A percentile compares a stretch with the other conserved stretches of the same genome.
Conservation (phyloP, 306 rosid species). For the Canavalia gladiata region DNA sequence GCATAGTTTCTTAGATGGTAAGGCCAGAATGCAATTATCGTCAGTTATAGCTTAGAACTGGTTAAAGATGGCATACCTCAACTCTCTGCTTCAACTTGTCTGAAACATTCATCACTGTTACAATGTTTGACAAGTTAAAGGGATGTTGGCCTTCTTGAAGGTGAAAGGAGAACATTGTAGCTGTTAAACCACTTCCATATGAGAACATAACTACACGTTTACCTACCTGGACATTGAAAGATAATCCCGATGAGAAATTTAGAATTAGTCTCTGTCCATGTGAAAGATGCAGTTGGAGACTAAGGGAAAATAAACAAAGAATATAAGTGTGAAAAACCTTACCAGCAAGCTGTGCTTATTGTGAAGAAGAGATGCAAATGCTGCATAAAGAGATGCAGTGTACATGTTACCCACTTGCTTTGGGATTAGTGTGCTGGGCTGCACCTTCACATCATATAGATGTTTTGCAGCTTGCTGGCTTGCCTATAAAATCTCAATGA, state of each 20-base stretch:
- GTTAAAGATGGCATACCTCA: slow-evolving; percentile 62
- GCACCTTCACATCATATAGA: slow-evolving; percentile 73
- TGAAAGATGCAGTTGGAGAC: not conserved
- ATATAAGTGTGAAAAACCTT: slow-evolving; percentile 26
- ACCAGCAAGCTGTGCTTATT: slow-evolving; percentile 69
- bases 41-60: not conserved
- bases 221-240: slow-evolving; percentile 62
- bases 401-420: slow-evolving; percentile 94
- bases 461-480: slow-evolving; percentile 79
- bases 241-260: slow-evolving; percentile 17
- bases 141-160: slow-evolving; percentile 68
- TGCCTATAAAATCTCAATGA: slow-evolving; percentile 55
- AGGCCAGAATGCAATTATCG: not conserved
- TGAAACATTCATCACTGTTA: slow-evolving; percentile 67
- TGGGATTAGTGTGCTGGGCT: slow-evolving; percentile 80
- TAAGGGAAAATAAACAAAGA: not conserved
- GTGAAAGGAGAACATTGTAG: slow-evolving; percentile 81
- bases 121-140: slow-evolving; percentile 77
- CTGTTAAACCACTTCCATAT: slow-evolving; percentile 86
- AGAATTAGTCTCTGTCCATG: slow-evolving; percentile 9
- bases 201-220: slow-evolving; percentile 79
- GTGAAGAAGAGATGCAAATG: slow-evolving; percentile 82
- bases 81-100: slow-evolving; percentile 78
- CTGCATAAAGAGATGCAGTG: slow-evolving; percentile 85
- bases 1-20: not conserved